Evolutionary conservation across 2,329 filamentous ascomycete genomes (phyloP).

Genomic region (Xylariaceae sp.): DNA sequence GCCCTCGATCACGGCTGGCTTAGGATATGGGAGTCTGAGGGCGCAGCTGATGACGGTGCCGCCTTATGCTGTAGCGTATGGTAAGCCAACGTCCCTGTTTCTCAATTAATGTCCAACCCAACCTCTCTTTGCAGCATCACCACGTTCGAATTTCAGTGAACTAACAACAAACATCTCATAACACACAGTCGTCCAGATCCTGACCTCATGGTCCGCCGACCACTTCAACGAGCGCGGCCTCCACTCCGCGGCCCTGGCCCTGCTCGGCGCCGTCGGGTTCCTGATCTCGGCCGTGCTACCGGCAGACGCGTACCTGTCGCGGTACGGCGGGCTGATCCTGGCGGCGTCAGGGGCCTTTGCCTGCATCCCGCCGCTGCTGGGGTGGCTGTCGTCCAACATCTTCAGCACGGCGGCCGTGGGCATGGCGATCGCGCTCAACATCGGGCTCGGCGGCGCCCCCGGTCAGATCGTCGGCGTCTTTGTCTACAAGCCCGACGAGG

Average conservation of each 20-base stretch:
- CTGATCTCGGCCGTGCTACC: slow-evolving; percentile 60
- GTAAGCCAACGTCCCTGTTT: slow-evolving; percentile 20
- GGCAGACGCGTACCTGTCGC: slow-evolving; percentile 48
- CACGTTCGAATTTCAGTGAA: background rate
- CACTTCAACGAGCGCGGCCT: slow-evolving; percentile 49
- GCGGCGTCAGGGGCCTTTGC: slow-evolving; percentile 61
- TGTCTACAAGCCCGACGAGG: slow-evolving; percentile 64
- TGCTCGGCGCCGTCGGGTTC: slow-evolving; percentile 45
- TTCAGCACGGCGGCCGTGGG: slow-evolving; percentile 60
- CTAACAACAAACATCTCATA: slow-evolving; percentile 4
- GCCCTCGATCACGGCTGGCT: slow-evolving; percentile 52
- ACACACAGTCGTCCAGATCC: slow-evolving; percentile 31
- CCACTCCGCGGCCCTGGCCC: slow-evolving; percentile 38
- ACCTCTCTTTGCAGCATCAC: background rate
- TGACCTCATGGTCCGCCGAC: slow-evolving; percentile 57
- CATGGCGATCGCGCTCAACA: slow-evolving; percentile 65
- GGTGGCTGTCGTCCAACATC: slow-evolving; percentile 64
- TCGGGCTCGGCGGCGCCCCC: slow-evolving; percentile 58
- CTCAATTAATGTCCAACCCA: background rate
- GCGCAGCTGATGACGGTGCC: slow-evolving; percentile 64
- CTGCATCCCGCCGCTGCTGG: slow-evolving; percentile 63
- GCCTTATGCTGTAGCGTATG: slow-evolving; percentile 53
- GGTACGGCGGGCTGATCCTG: slow-evolving; percentile 67
- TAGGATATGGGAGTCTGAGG: slow-evolving; percentile 32
- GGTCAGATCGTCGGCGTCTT: slow-evolving; percentile 69